Percentiles rank a stretch among this genome's conserved stretches.
phyloP scores from a whole-genome alignment of 2,329 filamentous ascomycete genomes.

The Colletotrichum orbiculare region DNA sequence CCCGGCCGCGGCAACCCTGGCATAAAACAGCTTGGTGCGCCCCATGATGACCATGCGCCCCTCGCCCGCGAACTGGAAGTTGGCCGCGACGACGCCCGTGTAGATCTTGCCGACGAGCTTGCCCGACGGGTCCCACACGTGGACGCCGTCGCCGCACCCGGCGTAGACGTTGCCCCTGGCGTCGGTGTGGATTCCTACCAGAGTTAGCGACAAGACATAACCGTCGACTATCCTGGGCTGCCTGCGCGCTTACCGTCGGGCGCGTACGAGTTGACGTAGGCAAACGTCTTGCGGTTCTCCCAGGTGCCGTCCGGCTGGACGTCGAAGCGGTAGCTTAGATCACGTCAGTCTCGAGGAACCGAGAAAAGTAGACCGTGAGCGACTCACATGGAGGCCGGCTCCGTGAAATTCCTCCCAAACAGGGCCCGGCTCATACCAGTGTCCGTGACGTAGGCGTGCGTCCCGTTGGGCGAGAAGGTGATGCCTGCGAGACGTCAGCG shows the following conservation, averaged over 20 bases:
- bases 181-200: slow-evolving; percentile 60
- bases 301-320: slow-evolving; percentile 58
- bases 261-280: slow-evolving; percentile 62
- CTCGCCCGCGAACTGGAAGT: slow-evolving; percentile 57
- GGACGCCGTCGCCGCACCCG: slow-evolving; percentile 60
- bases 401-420: slow-evolving; percentile 53
- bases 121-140: slow-evolving; percentile 59
- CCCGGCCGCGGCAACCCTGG: slow-evolving; percentile 40
- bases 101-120: slow-evolving; percentile 67
- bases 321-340: slow-evolving; percentile 57
- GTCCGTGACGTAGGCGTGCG: slow-evolving; percentile 66
- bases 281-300: slow-evolving; percentile 64
- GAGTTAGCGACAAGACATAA: neutral
- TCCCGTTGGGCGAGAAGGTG: slow-evolving; percentile 65
- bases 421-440: slow-evolving; percentile 61
- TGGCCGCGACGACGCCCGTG: slow-evolving; percentile 55
- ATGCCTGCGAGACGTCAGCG: slow-evolving; percentile 51
- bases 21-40: slow-evolving; percentile 49
- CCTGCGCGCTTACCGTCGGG: slow-evolving; percentile 62
- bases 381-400: slow-evolving; percentile 60
- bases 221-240: no score
- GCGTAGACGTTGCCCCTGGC: slow-evolving; percentile 65
- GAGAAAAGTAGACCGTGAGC: no score
- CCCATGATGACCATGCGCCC: slow-evolving; percentile 50
- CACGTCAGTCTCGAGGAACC: slow-evolving; percentile 37